Conservation (phyloP, 2,329 filamentous ascomycete genomes). For the Sphaerostilbella broomeana region DNA sequence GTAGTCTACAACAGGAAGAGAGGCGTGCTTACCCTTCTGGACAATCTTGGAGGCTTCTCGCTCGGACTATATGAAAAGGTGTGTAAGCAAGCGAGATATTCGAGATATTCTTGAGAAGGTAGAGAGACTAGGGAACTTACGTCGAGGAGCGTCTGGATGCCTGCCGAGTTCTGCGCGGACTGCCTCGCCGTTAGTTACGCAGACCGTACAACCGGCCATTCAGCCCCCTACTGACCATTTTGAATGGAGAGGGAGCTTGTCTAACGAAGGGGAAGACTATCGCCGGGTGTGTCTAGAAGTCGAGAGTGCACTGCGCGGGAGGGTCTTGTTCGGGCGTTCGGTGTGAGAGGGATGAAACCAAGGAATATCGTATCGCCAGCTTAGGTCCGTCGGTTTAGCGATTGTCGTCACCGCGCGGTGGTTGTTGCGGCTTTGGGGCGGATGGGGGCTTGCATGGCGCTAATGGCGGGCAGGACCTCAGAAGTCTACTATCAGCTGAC, state of each 20-base stretch:
- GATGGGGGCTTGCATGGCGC: neutral
- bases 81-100: conserved; percentile 8
- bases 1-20: conserved; percentile 7
- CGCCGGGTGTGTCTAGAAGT: no score
- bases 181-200: no score
- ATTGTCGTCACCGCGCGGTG: conserved; percentile 12
- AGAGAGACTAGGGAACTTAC: conserved; percentile 57
- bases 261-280: neutral
- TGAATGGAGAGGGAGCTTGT: neutral
- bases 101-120: no score
- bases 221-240: conserved; percentile 5
- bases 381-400: conserved; percentile 11
- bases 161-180: conserved; percentile 97
- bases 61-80: conserved; percentile 68
- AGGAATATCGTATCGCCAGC: neutral
- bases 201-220: no score
- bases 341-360: neutral
- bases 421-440: conserved; percentile 1
- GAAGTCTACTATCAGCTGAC: no score
- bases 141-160: conserved; percentile 97
- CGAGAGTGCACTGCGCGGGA: no score
- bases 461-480: no score
- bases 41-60: conserved; percentile 98
- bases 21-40: conserved; percentile 68
- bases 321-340: neutral